A percentile compares a stretch with the other conserved stretches of the same genome.
phyloP scores from a whole-genome alignment of 768 basidiomycete genomes.

The Tylopilus vinaceipallidus region DNA sequence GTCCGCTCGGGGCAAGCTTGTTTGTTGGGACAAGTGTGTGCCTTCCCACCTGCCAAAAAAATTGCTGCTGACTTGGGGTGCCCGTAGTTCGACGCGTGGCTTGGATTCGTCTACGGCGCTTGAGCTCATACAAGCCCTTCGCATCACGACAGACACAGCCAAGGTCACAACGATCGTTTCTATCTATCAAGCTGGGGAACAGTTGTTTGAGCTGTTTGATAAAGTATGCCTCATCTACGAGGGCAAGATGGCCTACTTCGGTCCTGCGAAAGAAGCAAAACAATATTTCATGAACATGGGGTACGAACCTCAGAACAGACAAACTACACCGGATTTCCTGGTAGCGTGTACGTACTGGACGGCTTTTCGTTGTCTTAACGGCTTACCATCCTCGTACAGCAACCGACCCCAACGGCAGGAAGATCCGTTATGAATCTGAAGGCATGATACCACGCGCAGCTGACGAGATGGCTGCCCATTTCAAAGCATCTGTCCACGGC shows the following conservation, averaged over 20 bases:
- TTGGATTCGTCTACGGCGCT: conserved; percentile 69
- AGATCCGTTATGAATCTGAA: conserved; percentile 40
- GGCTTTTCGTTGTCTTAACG: no score
- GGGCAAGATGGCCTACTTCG: conserved; percentile 10
- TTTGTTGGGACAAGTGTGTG: conserved; percentile 76
- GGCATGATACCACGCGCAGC: conserved; percentile 49
- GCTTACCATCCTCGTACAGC: conserved; percentile 23
- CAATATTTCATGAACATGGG: conserved; percentile 21
- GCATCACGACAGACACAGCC: conserved; percentile 58
- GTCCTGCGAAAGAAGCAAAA: neutral
- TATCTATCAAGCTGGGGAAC: conserved; percentile 82
- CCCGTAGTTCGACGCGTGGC: conserved; percentile 58
- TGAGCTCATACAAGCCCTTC: conserved; percentile 67
- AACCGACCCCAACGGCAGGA: conserved; percentile 61
- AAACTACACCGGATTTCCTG: conserved; percentile 62
- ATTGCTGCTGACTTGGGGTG: neutral
- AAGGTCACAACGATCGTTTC: conserved; percentile 68
- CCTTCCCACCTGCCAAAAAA: neutral
- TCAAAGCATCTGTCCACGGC: conserved; percentile 40
- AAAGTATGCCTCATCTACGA: conserved; percentile 26
- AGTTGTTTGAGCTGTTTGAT: conserved; percentile 62
- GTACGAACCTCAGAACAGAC: conserved; percentile 50
- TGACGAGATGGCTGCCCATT: conserved; percentile 53
- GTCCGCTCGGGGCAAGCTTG: conserved; percentile 57
- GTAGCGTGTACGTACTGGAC: conserved; percentile 43